Percentiles rank a stretch among this genome's conserved stretches.
Evolutionary conservation across 257 asterid species (phyloP).

Genomic region (Solanum boliviense): DNA sequence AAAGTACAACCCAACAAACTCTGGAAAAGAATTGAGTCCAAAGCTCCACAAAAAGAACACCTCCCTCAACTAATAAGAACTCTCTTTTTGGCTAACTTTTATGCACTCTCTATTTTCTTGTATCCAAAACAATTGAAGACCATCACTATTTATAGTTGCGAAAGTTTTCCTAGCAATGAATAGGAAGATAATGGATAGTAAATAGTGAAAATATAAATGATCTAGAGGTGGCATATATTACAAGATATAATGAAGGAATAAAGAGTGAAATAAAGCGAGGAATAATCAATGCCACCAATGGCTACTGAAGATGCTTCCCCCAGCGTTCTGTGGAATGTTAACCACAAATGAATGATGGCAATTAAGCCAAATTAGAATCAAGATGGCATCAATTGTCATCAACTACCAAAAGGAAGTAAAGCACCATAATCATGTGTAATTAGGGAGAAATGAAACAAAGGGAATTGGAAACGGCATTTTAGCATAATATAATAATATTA

Average conservation of each 20-base stretch:
- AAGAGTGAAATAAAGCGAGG: not conserved
- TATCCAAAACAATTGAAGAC: not conserved
- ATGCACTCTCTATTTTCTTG: not conserved
- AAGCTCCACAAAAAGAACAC: not conserved
- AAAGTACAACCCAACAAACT: not conserved
- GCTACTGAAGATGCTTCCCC: not conserved
- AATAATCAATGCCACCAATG: not conserved
- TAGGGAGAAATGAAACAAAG: not conserved
- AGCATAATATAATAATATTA: too few species aligned
- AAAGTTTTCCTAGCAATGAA: not conserved
- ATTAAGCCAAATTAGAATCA: not conserved
- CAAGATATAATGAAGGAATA: not conserved
- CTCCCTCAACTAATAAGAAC: not conserved
- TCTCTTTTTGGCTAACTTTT: not conserved
- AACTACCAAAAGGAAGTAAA: not conserved
- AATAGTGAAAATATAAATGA: not conserved
- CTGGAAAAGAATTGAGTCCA: not conserved
- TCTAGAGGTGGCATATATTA: not conserved
- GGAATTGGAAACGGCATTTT: not conserved
- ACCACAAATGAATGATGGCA: not conserved
- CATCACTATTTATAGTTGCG: not conserved
- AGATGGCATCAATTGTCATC: not conserved
- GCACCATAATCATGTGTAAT: not conserved
- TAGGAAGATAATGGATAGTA: not conserved
- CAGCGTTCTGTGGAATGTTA: not conserved